Evolutionary conservation across 2,329 filamentous ascomycete species (phyloP).

Genomic region (Talaromyces islandicus): DNA sequence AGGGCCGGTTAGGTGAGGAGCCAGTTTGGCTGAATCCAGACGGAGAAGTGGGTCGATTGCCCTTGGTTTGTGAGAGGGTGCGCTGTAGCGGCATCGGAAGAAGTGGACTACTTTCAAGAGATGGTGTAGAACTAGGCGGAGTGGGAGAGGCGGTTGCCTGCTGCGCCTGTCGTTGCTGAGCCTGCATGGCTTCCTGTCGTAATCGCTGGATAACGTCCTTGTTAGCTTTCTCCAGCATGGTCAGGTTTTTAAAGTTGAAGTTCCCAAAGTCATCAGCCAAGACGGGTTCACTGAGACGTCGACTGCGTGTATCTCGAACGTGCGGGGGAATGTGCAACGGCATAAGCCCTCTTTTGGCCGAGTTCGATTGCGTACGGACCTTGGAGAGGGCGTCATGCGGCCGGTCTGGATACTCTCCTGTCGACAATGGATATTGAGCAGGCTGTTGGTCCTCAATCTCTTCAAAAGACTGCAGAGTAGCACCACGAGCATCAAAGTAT

Average conservation of each 20-base stretch:
- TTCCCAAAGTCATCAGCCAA: constrained; percentile 88
- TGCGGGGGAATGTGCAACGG: constrained; percentile 94
- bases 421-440: constrained; percentile 62
- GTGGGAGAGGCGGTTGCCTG: constrained; percentile 23
- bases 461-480: constrained; percentile 87
- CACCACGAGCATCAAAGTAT: constrained; percentile 90
- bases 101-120: constrained; percentile 78
- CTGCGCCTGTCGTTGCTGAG: constrained; percentile 48
- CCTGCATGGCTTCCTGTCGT: constrained; percentile 79
- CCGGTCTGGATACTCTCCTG: constrained; percentile 75
- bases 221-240: constrained; percentile 94
- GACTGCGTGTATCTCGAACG: constrained; percentile 81
- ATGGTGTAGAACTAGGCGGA: constrained; percentile 53
- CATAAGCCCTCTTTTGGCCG: constrained; percentile 86
- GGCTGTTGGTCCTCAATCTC: constrained; percentile 87
- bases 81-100: constrained; percentile 74
- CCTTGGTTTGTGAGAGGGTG: constrained; percentile 76
- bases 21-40: constrained; percentile 72
- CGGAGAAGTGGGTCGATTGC: constrained; percentile 78
- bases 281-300: constrained; percentile 85
- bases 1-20: constrained; percentile 79
- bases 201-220: constrained; percentile 98
- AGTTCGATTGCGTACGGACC: constrained; percentile 78
- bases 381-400: constrained; percentile 92
- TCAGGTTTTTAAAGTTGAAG: constrained; percentile 95